A percentile compares a stretch with the other conserved stretches of the same genome.
phyloP scores from a whole-genome alignment of 495 filamentous ascomycete genomes.

The Achaetomiella virescens region DNA sequence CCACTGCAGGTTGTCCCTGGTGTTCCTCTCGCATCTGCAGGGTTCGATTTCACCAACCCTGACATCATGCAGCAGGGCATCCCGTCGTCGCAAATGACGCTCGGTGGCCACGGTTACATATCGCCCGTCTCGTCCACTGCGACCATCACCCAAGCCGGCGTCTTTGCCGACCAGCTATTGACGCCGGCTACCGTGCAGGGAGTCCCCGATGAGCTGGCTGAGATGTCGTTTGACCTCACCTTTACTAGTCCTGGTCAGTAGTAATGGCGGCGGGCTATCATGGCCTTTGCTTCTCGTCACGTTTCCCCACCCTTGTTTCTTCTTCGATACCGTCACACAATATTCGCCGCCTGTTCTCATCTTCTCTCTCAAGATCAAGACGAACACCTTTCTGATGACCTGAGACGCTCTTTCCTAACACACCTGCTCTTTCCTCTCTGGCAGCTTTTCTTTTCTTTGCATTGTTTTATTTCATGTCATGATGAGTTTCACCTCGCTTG shows the following conservation, averaged over 20 bases:
- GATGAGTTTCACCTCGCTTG: too few species aligned
- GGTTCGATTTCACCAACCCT: constrained; percentile 25
- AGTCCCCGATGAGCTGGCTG: constrained; percentile 16
- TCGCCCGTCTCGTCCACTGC: constrained; percentile 37
- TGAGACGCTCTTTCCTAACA: too few species aligned
- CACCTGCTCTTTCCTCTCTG: too few species aligned
- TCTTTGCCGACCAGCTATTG: constrained; percentile 19
- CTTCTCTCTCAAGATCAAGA: too few species aligned
- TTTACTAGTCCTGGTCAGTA: constrained; percentile 15
- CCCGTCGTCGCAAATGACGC: constrained; percentile 22
- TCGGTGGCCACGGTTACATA: constrained; percentile 30
- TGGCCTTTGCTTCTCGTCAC: too few species aligned
- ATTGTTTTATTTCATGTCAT: too few species aligned
- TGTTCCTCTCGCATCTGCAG: constrained; percentile 37
- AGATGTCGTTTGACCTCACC: constrained; percentile 29
- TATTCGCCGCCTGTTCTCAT: too few species aligned
- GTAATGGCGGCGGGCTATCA: not conserved
- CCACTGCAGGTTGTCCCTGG: constrained; percentile 21
- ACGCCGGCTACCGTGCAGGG: constrained; percentile 5
- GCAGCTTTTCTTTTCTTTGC: too few species aligned
- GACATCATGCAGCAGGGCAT: constrained; percentile 15
- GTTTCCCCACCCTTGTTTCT: too few species aligned
- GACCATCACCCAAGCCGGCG: constrained; percentile 31
- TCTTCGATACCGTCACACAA: too few species aligned
- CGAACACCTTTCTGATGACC: too few species aligned